Evolutionary conservation across 2,329 filamentous ascomycete species (phyloP), one percentile per base, ranked within the genome.

Genomic region (Sarocladium strictum): DNA sequence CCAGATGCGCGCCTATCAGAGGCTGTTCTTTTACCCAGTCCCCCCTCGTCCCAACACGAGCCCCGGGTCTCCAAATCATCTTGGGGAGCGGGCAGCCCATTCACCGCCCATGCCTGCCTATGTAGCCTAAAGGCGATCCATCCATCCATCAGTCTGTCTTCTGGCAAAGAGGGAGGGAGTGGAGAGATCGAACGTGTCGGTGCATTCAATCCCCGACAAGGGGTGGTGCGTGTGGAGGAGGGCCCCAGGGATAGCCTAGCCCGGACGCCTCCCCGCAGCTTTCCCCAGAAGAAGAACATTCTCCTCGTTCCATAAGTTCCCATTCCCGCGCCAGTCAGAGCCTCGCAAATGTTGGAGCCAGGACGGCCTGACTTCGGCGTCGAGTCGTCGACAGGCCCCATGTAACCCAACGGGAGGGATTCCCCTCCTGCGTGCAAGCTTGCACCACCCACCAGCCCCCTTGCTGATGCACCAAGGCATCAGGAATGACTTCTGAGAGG

Each of bases 261-360:
- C n/a, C 47, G 27, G 47, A 35, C 47, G 24, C 47, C 26, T 51
- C 47, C 47, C 47, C 47, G 47, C 27, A 51, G 29, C 47, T 51
- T 49, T 12, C 47, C 47, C 47, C 47, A 51, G 47, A 51, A 51
- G 47, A 51, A 51, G 47, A 51, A 51, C 47, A 51, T 51, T 51
- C 47, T 35, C 47, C 47, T 51, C 27, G 47, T 51, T 51, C 47
- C 47, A 51, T 51, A 51, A 51, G 47, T 51, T 51, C 47, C 47
- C 47, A 33, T 51, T 51, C 27, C 47, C 47, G 47, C 47, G 19
- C 47, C 47, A 51, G 47, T 51, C 26, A 51, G 47, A 51, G 47
- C 27, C 47, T 33, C 27, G 15, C 47, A 51, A 51, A 23, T 26
- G 21, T 29, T 47, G 43, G 43, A 47, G 21, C 43, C 43, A 47